Evolutionary conservation across 768 basidiomycete species (phyloP).

Genomic region (Gymnopilus dilepis): DNA sequence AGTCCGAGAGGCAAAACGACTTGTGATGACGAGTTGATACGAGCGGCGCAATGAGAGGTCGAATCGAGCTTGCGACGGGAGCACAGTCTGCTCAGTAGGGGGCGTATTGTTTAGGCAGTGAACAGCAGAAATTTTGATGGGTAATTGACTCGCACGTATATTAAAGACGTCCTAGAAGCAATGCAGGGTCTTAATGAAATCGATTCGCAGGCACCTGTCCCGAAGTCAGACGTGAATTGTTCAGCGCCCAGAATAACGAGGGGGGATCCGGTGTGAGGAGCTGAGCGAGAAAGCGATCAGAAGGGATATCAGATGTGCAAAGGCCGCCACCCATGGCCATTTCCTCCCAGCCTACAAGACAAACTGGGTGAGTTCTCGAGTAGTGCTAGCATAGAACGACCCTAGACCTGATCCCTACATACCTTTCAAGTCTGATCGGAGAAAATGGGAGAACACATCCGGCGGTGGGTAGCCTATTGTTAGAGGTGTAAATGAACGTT

Average conservation of each 20-base stretch:
- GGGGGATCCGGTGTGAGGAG: background rate
- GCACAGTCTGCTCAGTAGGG: background rate
- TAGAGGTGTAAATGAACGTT: constrained; percentile 1
- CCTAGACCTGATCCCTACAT: background rate
- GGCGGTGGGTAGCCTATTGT: constrained; percentile 3
- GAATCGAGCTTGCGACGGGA: background rate
- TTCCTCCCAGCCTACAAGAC: background rate
- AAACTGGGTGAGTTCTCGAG: background rate
- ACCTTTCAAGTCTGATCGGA: background rate
- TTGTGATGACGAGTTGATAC: background rate
- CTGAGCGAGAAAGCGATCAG: background rate
- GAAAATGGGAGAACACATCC: background rate
- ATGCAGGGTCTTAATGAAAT: background rate
- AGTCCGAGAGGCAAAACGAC: background rate
- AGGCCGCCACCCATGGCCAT: background rate
- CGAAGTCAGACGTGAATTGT: background rate
- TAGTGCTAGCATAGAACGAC: background rate
- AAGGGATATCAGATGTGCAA: background rate
- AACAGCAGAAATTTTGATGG: background rate
- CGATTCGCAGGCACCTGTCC: background rate
- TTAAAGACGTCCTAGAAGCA: constrained; percentile 2
- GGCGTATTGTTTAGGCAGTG: background rate
- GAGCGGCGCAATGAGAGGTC: background rate
- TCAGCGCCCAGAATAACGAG: background rate
- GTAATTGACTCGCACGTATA: background rate